phyloP scores from a whole-genome alignment of 179 eudicot species.

The Sideroxylon spinosum region DNA sequence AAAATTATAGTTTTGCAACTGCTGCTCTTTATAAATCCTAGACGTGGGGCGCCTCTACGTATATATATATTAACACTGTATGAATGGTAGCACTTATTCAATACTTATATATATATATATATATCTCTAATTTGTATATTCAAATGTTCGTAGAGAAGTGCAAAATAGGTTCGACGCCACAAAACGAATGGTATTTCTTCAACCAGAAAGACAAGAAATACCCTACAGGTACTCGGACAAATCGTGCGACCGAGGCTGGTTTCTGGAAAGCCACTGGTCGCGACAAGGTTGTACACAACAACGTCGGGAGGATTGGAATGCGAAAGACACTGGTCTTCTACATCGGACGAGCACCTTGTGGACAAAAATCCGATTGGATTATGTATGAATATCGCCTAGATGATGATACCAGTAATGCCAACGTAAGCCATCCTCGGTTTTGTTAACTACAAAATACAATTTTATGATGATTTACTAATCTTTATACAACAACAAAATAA shows the following conservation, averaged over 20 bases:
- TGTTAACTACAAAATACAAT: not conserved
- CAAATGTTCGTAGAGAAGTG: constrained; percentile 14
- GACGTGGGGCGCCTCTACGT: not conserved
- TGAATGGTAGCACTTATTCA: not conserved
- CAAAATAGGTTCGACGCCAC: constrained; percentile 18
- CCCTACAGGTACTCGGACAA: constrained; percentile 26
- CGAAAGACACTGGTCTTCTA: constrained; percentile 28
- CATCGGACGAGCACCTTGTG: constrained; percentile 25
- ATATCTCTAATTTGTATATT: no score
- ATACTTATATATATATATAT: no score
- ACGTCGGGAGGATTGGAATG: constrained; percentile 18
- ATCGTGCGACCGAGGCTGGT: constrained; percentile 24
- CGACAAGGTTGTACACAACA: constrained; percentile 18
- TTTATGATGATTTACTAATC: no score
- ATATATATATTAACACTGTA: not conserved
- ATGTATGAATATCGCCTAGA: constrained; percentile 27
- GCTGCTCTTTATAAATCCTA: no score
- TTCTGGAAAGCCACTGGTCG: constrained; percentile 33
- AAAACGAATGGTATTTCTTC: constrained; percentile 27
- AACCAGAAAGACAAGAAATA: constrained; percentile 27
- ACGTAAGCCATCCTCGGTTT: constrained; percentile 2
- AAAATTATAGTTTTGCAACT: no score
- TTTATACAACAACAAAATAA: not conserved
- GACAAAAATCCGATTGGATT: constrained; percentile 28
- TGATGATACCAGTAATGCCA: constrained; percentile 3